These are phyloP conservation scores for Metschnikowia lunata DNA, from an alignment of 805 yeast genomes.

Conservation along the genomic window DNA sequence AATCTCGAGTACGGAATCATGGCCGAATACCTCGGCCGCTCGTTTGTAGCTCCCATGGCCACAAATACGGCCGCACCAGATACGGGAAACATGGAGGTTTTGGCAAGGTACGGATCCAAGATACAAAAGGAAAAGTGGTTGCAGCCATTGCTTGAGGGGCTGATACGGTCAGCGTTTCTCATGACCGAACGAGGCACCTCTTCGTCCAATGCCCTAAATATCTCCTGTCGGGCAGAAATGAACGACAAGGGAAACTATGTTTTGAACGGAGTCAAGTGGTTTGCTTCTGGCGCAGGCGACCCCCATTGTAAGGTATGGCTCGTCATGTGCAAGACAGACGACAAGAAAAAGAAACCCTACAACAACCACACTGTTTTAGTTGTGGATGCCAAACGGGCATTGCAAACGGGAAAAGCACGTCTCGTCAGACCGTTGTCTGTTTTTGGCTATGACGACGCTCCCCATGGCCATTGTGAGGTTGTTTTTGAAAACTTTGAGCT, in stretches of 20 bases:
- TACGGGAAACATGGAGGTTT: slow-evolving; percentile 57
- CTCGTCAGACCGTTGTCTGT: slow-evolving; percentile 49
- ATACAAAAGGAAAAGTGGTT: slow-evolving; percentile 45
- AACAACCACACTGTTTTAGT: slow-evolving; percentile 54
- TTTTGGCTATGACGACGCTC: slow-evolving; percentile 64
- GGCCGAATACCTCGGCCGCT: slow-evolving; percentile 59
- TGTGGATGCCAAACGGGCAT: slow-evolving; percentile 47
- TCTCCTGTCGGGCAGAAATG: slow-evolving; percentile 40
- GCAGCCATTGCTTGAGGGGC: slow-evolving; percentile 49
- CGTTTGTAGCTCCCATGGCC: slow-evolving; percentile 53
- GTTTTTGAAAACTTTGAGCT: slow-evolving; percentile 47
- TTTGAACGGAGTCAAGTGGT: slow-evolving; percentile 62
- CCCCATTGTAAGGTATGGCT: slow-evolving; percentile 54
- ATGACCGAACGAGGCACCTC: slow-evolving; percentile 63
- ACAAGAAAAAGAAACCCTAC: slow-evolving; percentile 31
- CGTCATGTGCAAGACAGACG: slow-evolving; percentile 47
- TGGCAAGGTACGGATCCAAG: slow-evolving; percentile 39
- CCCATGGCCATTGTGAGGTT: slow-evolving; percentile 68
- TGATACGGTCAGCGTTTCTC: slow-evolving; percentile 55
- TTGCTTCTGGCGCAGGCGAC: slow-evolving; percentile 69
- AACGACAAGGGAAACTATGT: slow-evolving; percentile 43
- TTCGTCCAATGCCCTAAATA: slow-evolving; percentile 60
- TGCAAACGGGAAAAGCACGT: slow-evolving; percentile 46
- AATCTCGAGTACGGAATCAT: slow-evolving; percentile 62
- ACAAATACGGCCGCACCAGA: slow-evolving; percentile 62